phyloP scores from a whole-genome alignment of 768 basidiomycete genomes.

The Sutorius australiensis region DNA sequence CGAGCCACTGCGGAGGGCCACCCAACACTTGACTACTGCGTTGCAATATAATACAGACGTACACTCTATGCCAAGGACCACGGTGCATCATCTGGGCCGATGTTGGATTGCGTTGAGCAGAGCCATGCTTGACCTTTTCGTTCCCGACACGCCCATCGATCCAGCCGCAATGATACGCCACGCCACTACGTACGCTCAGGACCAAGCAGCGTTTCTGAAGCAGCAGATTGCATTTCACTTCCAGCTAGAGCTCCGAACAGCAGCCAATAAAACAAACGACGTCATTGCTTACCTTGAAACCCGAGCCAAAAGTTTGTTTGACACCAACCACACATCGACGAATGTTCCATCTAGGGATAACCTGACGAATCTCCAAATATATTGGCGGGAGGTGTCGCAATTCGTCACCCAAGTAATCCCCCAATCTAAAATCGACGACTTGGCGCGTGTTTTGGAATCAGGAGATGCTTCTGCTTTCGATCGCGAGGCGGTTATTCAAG shows the following conservation, averaged over 20 bases:
- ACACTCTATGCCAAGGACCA: slow-evolving; percentile 13
- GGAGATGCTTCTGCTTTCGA: slow-evolving; percentile 37
- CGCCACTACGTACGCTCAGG: slow-evolving; percentile 39
- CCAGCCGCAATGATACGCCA: slow-evolving; percentile 66
- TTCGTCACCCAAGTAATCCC: slow-evolving; percentile 62
- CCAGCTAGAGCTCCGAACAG: slow-evolving; percentile 48
- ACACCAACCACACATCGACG: slow-evolving; percentile 24
- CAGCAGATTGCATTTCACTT: slow-evolving; percentile 53
- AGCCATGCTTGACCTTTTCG: slow-evolving; percentile 63
- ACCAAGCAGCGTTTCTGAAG: slow-evolving; percentile 39
- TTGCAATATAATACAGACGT: slow-evolving; percentile 17
- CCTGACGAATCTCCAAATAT: slow-evolving; percentile 51
- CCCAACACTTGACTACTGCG: slow-evolving; percentile 30
- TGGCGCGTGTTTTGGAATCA: slow-evolving; percentile 39
- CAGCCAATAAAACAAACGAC: slow-evolving; percentile 54
- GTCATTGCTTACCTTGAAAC: slow-evolving; percentile 44
- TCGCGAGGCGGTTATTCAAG: slow-evolving; percentile 72
- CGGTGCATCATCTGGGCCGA: slow-evolving; percentile 38
- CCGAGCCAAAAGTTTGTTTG: slow-evolving; percentile 30
- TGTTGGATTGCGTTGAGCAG: slow-evolving; percentile 61
- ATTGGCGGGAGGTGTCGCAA: slow-evolving; percentile 74
- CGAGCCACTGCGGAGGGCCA: slow-evolving; percentile 34
- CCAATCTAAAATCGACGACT: slow-evolving; percentile 44
- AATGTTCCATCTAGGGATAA: slow-evolving; percentile 37
- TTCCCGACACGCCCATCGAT: slow-evolving; percentile 85